Evolutionary conservation across 169 alveolate species (phyloP).

Genomic region (Miamiensis avidus): DNA sequence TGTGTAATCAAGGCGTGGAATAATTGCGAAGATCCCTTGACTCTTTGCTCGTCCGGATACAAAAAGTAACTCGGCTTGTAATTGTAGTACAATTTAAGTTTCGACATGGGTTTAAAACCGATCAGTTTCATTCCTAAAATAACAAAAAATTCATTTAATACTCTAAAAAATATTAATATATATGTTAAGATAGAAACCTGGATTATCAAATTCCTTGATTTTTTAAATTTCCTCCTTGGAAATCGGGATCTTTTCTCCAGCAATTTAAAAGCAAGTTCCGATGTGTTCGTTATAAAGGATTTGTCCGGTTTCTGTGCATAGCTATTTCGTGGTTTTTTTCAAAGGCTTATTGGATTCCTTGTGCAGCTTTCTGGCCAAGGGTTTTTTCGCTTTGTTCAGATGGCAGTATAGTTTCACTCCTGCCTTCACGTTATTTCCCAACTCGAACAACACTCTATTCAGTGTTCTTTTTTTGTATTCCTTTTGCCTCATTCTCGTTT

Average conservation of each 20-base stretch:
- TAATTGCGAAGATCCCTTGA: slow-evolving; percentile 79
- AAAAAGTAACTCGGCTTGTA: slow-evolving; percentile 81
- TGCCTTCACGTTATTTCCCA: slow-evolving; percentile 70
- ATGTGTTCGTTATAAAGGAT: slow-evolving; percentile 80
- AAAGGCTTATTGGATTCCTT: slow-evolving; percentile 72
- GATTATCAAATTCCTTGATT: slow-evolving; percentile 79
- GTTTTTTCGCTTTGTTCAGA: slow-evolving; percentile 71
- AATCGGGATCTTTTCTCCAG: slow-evolving; percentile 78
- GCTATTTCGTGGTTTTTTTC: slow-evolving; percentile 59
- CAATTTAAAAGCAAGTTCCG: slow-evolving; percentile 74
- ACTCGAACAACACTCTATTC: slow-evolving; percentile 72
- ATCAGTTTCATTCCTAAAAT: slow-evolving; percentile 62
- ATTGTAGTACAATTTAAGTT: slow-evolving; percentile 81
- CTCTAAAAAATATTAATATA: no score
- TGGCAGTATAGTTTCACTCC: slow-evolving; percentile 77
- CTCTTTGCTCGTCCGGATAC: slow-evolving; percentile 83
- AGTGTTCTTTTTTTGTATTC: slow-evolving; percentile 85
- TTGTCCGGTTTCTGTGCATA: slow-evolving; percentile 80
- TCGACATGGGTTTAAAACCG: slow-evolving; percentile 79
- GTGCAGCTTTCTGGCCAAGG: slow-evolving; percentile 70
- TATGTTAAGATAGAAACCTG: slow-evolving; percentile 44
- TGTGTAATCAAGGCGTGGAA: slow-evolving; percentile 79
- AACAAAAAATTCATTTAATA: no score
- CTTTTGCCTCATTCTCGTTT: slow-evolving; percentile 78
- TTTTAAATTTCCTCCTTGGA: slow-evolving; percentile 74